Evolutionary conservation across 768 basidiomycete species (phyloP).

Genomic region (Suillus tomentosus): DNA sequence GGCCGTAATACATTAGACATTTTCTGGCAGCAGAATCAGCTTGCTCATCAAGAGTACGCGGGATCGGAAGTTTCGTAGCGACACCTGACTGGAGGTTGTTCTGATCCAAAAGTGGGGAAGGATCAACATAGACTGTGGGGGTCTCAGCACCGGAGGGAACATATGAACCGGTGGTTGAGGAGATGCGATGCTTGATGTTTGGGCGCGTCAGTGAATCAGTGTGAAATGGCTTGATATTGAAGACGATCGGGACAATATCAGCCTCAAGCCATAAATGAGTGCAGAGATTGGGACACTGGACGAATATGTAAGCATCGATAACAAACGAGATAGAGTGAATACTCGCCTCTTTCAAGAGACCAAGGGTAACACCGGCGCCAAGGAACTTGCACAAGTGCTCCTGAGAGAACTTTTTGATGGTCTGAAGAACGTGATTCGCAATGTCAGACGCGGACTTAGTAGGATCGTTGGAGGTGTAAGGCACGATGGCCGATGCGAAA

Average conservation of each 20-base stretch:
- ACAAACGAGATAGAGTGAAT: conserved; percentile 16
- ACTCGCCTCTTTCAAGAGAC: conserved; percentile 66
- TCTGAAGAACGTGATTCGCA: conserved; percentile 63
- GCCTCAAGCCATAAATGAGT: conserved; percentile 82
- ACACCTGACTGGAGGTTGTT: conserved; percentile 47
- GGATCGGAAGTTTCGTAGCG: conserved; percentile 64
- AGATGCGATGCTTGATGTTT: conserved; percentile 81
- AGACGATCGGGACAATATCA: conserved; percentile 83
- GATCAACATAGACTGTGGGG: conserved; percentile 68
- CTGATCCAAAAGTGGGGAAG: conserved; percentile 47
- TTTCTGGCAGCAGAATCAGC: conserved; percentile 87
- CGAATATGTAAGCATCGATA: conserved; percentile 22
- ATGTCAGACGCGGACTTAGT: conserved; percentile 61
- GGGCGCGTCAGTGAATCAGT: conserved; percentile 77
- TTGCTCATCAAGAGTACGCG: conserved; percentile 80
- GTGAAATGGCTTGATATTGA: conserved; percentile 84
- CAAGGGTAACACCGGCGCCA: conserved; percentile 76
- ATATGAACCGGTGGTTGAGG: conserved; percentile 77
- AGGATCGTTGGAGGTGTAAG: conserved; percentile 52
- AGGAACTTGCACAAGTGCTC: conserved; percentile 88
- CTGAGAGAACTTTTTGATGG: conserved; percentile 67
- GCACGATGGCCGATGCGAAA: conserved; percentile 59
- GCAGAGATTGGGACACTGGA: conserved; percentile 76
- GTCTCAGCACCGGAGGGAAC: conserved; percentile 78
- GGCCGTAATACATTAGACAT: conserved; percentile 80